Base-by-base conservation (phyloP, 164 flowering plant genomes). In the Buxus sempervirens region DNA sequence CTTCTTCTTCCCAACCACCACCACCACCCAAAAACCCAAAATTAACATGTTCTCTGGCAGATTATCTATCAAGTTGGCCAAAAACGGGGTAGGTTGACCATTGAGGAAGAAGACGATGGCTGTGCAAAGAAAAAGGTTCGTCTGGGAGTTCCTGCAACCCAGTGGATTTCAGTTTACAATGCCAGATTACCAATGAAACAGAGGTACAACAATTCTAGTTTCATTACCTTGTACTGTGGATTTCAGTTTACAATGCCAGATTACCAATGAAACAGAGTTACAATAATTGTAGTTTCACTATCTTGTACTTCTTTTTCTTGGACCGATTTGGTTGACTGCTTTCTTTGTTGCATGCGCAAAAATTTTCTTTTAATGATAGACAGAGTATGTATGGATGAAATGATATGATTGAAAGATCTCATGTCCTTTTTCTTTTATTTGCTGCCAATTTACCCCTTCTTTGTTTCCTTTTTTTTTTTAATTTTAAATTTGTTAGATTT, bases 101-200 rank as follows among this genome's bases (percentile, higher is more conserved):
- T 73, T 73, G 94, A 86, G 55, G 93, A 85, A 65, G 91, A 85
- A 48, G 95, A 91, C 62, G 95, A 88, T 76, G 88, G 82, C 18
- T 88, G 81, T 68, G 87, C 88, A 19, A 86, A 77, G 81, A 91
- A 91, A 81, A 90, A 88, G 75, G 90, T 88, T 45, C 93, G 97
- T 14, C 14, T 85, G n/a, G 97, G 97, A 64, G 84, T 85, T 78
- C 97, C 97, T 75, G 97, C 96, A 45, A 86, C 86, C 2, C 97
- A 90, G 70, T 91, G 97, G 97, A 85, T 91, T 72, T 86, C 96
- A 69, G 79, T 91, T 61, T 91, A 90, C 81, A 88, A 88, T 84
- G 93, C 90, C 12, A 84, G 91, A 64, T 62, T 51, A 21, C 92
- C 94, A 25, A 90, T 90, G 97, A 90, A 91, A 56, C 97, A 91